Evolutionary conservation across 257 asterid species (phyloP).

Genomic region (Lavandula angustifolia): DNA sequence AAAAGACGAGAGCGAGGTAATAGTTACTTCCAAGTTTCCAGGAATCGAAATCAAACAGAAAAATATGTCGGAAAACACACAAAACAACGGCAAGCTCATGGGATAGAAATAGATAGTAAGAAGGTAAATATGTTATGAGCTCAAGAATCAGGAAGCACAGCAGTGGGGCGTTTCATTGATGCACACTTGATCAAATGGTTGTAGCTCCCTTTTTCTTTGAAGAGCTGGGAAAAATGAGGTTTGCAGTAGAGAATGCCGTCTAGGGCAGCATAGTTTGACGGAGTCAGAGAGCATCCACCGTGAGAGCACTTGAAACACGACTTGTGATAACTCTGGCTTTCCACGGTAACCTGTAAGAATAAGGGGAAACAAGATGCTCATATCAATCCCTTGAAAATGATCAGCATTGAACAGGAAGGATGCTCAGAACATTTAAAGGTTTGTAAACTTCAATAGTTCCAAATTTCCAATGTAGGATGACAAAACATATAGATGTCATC

Average conservation of each 20-base stretch:
- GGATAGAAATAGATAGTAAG: conserved; percentile 16
- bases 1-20: conserved; percentile 23
- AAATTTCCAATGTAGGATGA: too few relatives aligned
- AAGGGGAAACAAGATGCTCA: neutral
- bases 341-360: conserved; percentile 70
- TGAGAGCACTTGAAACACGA: conserved; percentile 94
- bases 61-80: conserved; percentile 34
- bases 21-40: conserved; percentile 29
- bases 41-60: conserved; percentile 31
- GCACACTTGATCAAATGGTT: conserved; percentile 84
- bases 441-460: too few relatives aligned
- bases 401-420: neutral
- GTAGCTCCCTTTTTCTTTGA: conserved; percentile 96
- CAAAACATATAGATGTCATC: too few relatives aligned
- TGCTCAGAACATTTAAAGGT: neutral
- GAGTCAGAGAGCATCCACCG: conserved; percentile 88
- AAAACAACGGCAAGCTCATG: conserved; percentile 37
- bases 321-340: conserved; percentile 90
- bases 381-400: neutral
- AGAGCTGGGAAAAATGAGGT: conserved; percentile 92
- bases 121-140: neutral
- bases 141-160: conserved; percentile 67
- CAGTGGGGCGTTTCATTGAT: conserved; percentile 63
- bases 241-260: conserved; percentile 88
- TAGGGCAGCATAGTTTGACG: conserved; percentile 89